A percentile compares a stretch with the other conserved stretches of the same genome.
Conservation (phyloP, 306 rosid genomes). For the Geum urbanum region DNA sequence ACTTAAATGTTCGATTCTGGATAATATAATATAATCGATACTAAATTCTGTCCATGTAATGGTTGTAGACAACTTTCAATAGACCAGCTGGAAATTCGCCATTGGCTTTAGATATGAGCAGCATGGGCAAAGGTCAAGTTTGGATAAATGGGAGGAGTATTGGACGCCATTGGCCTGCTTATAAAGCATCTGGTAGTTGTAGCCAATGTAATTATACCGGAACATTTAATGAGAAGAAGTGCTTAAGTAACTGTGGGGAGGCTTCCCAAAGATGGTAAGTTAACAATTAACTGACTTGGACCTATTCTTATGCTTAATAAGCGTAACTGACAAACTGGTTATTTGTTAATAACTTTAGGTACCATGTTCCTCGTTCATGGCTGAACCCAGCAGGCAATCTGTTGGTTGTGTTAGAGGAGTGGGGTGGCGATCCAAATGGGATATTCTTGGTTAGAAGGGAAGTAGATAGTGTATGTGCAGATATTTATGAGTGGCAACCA, state of each 20-base stretch:
- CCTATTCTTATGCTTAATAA: constrained; percentile 13
- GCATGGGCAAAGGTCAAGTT: constrained; percentile 96
- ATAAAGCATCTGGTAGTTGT: constrained; percentile 85
- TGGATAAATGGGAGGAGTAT: constrained; percentile 84
- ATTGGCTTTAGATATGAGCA: constrained; percentile 77
- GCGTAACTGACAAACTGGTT: constrained; percentile 21
- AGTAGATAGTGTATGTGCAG: constrained; percentile 72
- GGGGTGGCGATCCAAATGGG: constrained; percentile 90
- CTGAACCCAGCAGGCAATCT: constrained; percentile 80
- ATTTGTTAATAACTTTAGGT: constrained; percentile 52
- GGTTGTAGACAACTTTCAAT: constrained; percentile 71
- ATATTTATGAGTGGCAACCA: constrained; percentile 97
- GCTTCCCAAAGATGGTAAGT: constrained; percentile 95
- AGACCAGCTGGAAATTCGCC: constrained; percentile 87
- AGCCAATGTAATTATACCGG: constrained; percentile 67
- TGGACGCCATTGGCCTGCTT: constrained; percentile 97
- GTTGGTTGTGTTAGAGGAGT: constrained; percentile 84
- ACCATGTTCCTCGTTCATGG: constrained; percentile 95
- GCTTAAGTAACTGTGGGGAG: constrained; percentile 69
- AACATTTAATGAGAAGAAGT: constrained; percentile 70
- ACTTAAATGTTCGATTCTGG: not conserved
- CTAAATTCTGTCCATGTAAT: constrained; percentile 6
- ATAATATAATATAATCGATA: constrained; percentile 2
- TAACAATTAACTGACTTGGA: constrained; percentile 7
- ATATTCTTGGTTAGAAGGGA: constrained; percentile 79